phyloP scores from a whole-genome alignment of 768 basidiomycete genomes.

The Tylopilus cervinicoccineus region DNA sequence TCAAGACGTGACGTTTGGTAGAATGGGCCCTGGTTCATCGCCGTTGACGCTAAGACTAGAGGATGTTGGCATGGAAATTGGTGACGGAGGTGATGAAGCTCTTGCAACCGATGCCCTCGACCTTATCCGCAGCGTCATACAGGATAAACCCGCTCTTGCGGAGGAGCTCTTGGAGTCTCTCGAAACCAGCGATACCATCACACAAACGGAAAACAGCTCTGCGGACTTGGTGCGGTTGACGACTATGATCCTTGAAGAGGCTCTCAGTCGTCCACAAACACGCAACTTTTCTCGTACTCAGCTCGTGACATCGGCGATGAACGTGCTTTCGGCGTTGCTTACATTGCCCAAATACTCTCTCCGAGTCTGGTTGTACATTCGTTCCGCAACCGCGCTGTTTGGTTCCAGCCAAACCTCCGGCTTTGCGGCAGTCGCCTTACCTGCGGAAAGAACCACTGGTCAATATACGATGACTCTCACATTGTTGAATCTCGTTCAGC shows the following conservation, averaged over 20 bases:
- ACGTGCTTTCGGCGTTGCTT: slow-evolving; percentile 73
- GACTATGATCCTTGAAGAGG: slow-evolving; percentile 77
- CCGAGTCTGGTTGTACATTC: slow-evolving; percentile 84
- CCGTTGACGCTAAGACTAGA: slow-evolving; percentile 49
- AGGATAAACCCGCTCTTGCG: slow-evolving; percentile 63
- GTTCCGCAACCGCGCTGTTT: slow-evolving; percentile 75
- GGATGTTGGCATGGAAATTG: slow-evolving; percentile 72
- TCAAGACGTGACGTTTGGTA: slow-evolving; percentile 51
- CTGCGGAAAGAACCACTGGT: slow-evolving; percentile 65
- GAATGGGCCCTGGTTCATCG: slow-evolving; percentile 36
- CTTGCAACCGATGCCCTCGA: slow-evolving; percentile 73
- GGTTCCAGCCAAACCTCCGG: slow-evolving; percentile 54
- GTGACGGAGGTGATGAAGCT: slow-evolving; percentile 54
- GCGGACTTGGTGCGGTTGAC: slow-evolving; percentile 77
- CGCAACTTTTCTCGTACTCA: slow-evolving; percentile 48
- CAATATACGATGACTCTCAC: slow-evolving; percentile 81
- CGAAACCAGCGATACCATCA: slow-evolving; percentile 35
- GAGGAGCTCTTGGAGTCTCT: slow-evolving; percentile 63
- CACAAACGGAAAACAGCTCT: slow-evolving; percentile 49
- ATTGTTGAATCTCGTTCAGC: slow-evolving; percentile 70
- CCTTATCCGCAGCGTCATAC: slow-evolving; percentile 72
- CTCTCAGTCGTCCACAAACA: slow-evolving; percentile 51
- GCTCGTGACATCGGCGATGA: slow-evolving; percentile 77
- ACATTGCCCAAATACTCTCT: slow-evolving; percentile 72
- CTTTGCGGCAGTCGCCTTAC: slow-evolving; percentile 62